Percentiles rank a stretch among this genome's conserved stretches.
phyloP scores from a whole-genome alignment of 2,329 filamentous ascomycete species.

The Phyllosticta ampelicida region DNA sequence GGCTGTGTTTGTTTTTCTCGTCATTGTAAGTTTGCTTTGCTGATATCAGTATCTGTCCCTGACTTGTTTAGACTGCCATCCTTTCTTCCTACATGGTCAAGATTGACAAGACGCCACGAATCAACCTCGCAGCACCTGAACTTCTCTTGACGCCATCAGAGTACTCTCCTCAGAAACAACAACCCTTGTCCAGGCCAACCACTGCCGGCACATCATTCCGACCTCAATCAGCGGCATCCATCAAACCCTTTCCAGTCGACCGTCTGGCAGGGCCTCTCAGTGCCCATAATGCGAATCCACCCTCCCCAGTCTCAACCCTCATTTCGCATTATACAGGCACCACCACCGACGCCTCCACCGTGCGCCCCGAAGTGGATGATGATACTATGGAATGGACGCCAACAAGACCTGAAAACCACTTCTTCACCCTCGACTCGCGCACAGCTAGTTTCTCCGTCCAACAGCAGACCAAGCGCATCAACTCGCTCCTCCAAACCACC shows the following conservation, averaged over 20 bases:
- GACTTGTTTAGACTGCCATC: constrained; percentile 14
- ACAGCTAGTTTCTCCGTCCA: not conserved
- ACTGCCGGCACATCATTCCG: constrained; percentile 16
- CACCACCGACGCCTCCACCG: constrained; percentile 8
- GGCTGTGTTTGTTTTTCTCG: constrained; percentile 42
- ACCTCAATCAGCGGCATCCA: constrained; percentile 28
- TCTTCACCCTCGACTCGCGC: constrained; percentile 5
- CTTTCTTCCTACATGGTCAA: constrained; percentile 44
- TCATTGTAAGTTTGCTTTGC: constrained; percentile 40
- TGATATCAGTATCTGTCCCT: not conserved
- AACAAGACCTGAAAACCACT: constrained; percentile 33
- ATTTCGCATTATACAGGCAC: constrained; percentile 15
- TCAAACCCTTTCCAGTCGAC: constrained; percentile 27
- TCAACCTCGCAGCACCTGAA: constrained; percentile 18
- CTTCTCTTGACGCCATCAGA: constrained; percentile 15
- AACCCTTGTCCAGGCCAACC: constrained; percentile 14
- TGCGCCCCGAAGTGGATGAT: constrained; percentile 19
- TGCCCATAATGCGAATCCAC: constrained; percentile 14
- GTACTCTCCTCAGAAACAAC: constrained; percentile 14
- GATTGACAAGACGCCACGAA: constrained; percentile 37
- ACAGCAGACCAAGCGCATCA: constrained; percentile 10
- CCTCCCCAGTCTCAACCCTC: constrained; percentile 22
- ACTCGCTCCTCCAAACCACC: constrained; percentile 15
- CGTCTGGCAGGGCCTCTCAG: constrained; percentile 19
- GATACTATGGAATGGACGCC: constrained; percentile 69